These are phyloP conservation scores for Penicillium simplicissimum DNA, from an alignment of 495 filamentous ascomycete species.

Conservation along the genomic window DNA sequence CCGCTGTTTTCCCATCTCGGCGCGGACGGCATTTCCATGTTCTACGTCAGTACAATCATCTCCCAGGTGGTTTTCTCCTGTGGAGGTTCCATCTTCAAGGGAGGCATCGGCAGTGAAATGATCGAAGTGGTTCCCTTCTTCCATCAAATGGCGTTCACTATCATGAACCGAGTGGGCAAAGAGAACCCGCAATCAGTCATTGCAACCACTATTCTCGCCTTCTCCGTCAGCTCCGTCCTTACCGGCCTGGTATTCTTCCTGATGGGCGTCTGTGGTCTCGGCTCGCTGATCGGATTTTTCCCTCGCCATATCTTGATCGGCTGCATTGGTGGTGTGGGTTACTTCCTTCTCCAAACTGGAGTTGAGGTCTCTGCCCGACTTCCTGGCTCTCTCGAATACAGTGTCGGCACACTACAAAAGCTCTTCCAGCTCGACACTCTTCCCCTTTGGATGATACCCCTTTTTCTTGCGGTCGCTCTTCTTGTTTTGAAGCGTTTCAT, in stretches of 20 bases:
- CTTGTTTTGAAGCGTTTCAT: slow-evolving; percentile 71
- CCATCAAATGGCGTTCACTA: slow-evolving; percentile 93
- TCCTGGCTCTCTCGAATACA: slow-evolving; percentile 78
- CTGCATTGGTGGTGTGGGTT: slow-evolving; percentile 97
- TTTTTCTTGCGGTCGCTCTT: slow-evolving; percentile 74
- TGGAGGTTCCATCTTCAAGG: slow-evolving; percentile 82
- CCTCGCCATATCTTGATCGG: slow-evolving; percentile 94
- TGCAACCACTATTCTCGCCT: slow-evolving; percentile 88
- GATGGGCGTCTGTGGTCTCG: slow-evolving; percentile 82
- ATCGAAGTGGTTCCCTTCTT: slow-evolving; percentile 98
- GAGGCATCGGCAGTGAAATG: slow-evolving; percentile 95
- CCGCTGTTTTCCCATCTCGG: slow-evolving; percentile 80
- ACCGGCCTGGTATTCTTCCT: slow-evolving; percentile 89
- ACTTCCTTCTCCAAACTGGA: slow-evolving; percentile 88
- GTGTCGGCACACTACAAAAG: slow-evolving; percentile 69
- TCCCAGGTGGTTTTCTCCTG: slow-evolving; percentile 90
- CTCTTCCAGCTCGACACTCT: slow-evolving; percentile 72
- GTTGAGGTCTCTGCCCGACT: slow-evolving; percentile 93
- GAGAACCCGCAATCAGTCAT: slow-evolving; percentile 82
- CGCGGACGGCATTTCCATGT: slow-evolving; percentile 94
- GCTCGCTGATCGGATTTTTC: slow-evolving; percentile 93
- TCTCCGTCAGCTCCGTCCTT: slow-evolving; percentile 85
- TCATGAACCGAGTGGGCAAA: slow-evolving; percentile 73
- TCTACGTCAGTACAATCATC: slow-evolving; percentile 96
- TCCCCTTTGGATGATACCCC: slow-evolving; percentile 78